Evolutionary conservation across 805 yeast species (phyloP).

Genomic region (Yarrowia sp.): DNA sequence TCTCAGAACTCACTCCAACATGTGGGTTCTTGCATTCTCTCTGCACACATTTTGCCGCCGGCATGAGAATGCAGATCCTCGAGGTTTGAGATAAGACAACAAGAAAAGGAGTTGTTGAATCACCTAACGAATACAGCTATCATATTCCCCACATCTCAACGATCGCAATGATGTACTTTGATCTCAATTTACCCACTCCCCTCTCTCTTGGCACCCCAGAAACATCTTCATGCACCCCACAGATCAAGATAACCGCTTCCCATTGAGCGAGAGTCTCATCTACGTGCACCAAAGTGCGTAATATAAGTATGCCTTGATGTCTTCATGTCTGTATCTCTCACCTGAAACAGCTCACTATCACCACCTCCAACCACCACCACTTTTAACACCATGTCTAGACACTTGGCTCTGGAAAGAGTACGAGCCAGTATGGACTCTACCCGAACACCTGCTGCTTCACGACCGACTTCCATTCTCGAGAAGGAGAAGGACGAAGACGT

Average conservation of each 20-base stretch:
- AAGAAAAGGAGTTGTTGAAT: not conserved
- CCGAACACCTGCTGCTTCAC: not conserved
- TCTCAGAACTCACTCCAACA: not conserved
- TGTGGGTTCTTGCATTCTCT: constrained; percentile 5
- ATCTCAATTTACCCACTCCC: not conserved
- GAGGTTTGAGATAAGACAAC: not conserved
- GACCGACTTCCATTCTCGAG: not conserved
- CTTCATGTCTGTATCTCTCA: too few relatives aligned
- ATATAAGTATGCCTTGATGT: constrained; percentile 1
- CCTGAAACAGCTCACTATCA: not conserved
- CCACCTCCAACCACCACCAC: not conserved
- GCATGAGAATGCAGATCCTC: constrained; percentile 9
- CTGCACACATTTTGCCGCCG: constrained; percentile 16
- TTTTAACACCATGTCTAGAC: not conserved
- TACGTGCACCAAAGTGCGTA: constrained; percentile 5
- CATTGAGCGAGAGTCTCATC: not conserved
- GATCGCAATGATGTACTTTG: not conserved
- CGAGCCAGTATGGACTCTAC: constrained; percentile 15
- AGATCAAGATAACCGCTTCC: constrained; percentile 29
- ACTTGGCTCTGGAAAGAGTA: constrained; percentile 20
- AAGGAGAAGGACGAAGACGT: constrained; percentile 17
- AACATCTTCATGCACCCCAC: constrained; percentile 11
- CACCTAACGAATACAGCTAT: not conserved
- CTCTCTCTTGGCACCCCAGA: not conserved
- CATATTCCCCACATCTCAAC: not conserved